Evolutionary conservation across 148 eudicot species (phyloP).

Genomic region (Bassia scoparia): DNA sequence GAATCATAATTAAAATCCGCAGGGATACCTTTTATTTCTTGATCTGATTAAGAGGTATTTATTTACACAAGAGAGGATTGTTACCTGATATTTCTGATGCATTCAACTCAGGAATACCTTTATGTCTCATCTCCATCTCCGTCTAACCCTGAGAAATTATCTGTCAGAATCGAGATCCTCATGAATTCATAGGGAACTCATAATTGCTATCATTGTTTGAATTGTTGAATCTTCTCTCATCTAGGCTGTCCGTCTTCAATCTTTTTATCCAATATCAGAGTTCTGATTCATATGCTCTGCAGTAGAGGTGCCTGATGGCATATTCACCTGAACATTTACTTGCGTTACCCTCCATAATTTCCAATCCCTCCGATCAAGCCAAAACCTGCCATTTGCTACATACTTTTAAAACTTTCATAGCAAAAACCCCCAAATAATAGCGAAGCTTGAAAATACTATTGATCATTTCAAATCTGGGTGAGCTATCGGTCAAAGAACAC

Average conservation of each 20-base stretch:
- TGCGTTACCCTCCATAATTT: conserved; percentile 37
- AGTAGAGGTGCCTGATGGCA: conserved; percentile 41
- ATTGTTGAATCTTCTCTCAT: conserved; percentile 32
- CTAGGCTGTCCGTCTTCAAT: conserved; percentile 33
- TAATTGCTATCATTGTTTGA: conserved; percentile 26
- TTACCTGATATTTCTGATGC: conserved; percentile 62
- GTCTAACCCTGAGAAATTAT: conserved; percentile 38
- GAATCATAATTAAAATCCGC: conserved; percentile 15
- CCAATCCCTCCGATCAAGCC: conserved; percentile 45
- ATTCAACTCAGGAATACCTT: conserved; percentile 35
- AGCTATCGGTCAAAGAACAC: not conserved
- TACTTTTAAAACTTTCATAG: conserved; percentile 6
- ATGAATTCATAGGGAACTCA: conserved; percentile 44
- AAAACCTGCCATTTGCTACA: conserved; percentile 44
- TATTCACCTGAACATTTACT: conserved; percentile 40
- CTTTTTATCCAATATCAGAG: conserved; percentile 40
- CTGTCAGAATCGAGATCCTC: conserved; percentile 67
- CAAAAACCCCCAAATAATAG: not conserved
- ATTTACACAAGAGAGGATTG: not conserved
- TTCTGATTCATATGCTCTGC: conserved; percentile 38
- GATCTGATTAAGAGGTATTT: conserved; percentile 1
- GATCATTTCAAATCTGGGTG: conserved; percentile 15
- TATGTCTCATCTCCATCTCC: conserved; percentile 38
- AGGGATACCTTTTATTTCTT: too few relatives aligned
- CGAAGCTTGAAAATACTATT: not conserved